These are phyloP conservation scores for Plasmodium billcollinsi DNA, from an alignment of 169 alveolate genomes.

Conservation along the genomic window DNA sequence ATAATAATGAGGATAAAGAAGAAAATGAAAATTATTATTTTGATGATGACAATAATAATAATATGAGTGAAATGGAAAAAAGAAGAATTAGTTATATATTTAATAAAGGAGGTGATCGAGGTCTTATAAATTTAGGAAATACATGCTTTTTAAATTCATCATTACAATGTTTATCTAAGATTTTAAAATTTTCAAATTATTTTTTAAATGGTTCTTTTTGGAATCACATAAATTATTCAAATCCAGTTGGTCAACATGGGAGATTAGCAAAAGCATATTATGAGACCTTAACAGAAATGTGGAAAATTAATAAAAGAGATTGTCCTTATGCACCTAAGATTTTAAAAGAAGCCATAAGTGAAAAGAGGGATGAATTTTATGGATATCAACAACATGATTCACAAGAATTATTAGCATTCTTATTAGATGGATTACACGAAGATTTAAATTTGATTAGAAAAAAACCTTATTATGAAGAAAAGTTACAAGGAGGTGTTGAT, in stretches of 20 bases:
- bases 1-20: slow-evolving; percentile 2
- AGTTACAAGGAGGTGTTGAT: slow-evolving; percentile 71
- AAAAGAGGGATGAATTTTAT: slow-evolving; percentile 88
- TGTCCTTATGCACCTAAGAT: slow-evolving; percentile 90
- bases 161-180: slow-evolving; percentile 87
- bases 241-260: slow-evolving; percentile 79
- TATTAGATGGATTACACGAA: slow-evolving; percentile 93
- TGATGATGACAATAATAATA: background rate
- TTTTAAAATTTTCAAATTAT: slow-evolving; percentile 75
- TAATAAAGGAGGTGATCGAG: slow-evolving; percentile 79
- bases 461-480: slow-evolving; percentile 89
- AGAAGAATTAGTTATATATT: slow-evolving; percentile 41
- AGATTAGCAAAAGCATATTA: slow-evolving; percentile 82
- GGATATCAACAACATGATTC: slow-evolving; percentile 94
- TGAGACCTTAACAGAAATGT: slow-evolving; percentile 83
- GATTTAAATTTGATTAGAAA: slow-evolving; percentile 92
- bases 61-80: background rate
- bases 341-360: slow-evolving; percentile 90
- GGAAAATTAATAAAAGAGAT: slow-evolving; percentile 83
- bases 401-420: slow-evolving; percentile 91
- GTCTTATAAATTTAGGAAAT: slow-evolving; percentile 60
- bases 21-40: background rate
- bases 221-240: slow-evolving; percentile 60
- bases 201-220: slow-evolving; percentile 59
- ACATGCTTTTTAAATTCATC: slow-evolving; percentile 90